A percentile compares a stretch with the other conserved stretches of the same genome.
Conservation (phyloP, 192 early-diverging fungal species). For the Coemansia sp. region DNA sequence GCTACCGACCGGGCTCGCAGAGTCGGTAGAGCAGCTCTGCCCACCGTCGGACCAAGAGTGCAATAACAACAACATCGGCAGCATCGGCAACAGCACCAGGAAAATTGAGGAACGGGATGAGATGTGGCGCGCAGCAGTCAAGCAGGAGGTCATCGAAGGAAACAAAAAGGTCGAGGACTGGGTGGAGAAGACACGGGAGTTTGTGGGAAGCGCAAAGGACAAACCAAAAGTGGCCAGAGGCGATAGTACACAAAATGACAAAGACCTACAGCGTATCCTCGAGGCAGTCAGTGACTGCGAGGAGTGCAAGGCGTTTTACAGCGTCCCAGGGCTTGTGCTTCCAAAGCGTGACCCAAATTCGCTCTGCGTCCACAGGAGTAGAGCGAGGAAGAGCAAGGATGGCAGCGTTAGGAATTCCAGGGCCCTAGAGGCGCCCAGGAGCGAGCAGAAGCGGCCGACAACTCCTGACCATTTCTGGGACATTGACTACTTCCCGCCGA, state of each 20-base stretch:
- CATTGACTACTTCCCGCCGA: conserved; percentile 47
- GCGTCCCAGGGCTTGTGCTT: conserved; percentile 41
- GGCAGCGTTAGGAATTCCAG: background rate
- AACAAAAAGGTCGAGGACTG: conserved; percentile 4
- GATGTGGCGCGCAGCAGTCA: conserved; percentile 16
- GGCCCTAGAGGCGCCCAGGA: conserved; percentile 13
- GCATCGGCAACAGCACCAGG: background rate
- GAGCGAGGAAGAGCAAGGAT: conserved; percentile 6
- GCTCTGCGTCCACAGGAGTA: conserved; percentile 37
- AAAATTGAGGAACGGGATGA: background rate
- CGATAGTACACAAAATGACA: background rate
- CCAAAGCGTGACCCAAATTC: conserved; percentile 31
- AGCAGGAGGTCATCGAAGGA: conserved; percentile 11
- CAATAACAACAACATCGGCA: background rate
- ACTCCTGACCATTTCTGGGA: conserved; percentile 54
- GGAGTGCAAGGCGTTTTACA: conserved; percentile 42
- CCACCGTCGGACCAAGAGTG: conserved; percentile 31
- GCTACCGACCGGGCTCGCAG: conserved; percentile 10
- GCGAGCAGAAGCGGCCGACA: conserved; percentile 32
- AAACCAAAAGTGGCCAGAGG: background rate
- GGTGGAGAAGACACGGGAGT: conserved; percentile 7
- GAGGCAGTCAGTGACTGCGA: conserved; percentile 37
- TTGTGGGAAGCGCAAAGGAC: background rate
- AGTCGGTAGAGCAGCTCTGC: conserved; percentile 19
- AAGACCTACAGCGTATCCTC: conserved; percentile 22